phyloP scores from a whole-genome alignment of 2,329 filamentous ascomycete genomes.

The Seiridium unicorne region DNA sequence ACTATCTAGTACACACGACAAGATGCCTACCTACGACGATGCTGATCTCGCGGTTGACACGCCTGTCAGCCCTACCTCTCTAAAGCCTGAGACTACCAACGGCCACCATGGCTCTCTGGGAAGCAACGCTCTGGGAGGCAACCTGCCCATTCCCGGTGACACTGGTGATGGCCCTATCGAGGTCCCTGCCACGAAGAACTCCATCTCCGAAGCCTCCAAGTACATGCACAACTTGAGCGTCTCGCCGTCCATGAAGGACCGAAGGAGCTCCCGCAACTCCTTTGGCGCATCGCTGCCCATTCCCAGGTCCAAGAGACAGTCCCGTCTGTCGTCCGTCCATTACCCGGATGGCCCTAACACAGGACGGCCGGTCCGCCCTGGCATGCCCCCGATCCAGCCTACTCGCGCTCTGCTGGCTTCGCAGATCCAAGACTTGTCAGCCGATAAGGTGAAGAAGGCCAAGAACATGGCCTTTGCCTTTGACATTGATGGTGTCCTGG shows the following conservation, averaged over 20 bases:
- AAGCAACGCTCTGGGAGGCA: background rate
- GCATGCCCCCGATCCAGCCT: conserved; percentile 57
- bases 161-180: conserved; percentile 57
- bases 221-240: conserved; percentile 75
- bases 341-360: conserved; percentile 40
- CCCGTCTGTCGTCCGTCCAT: conserved; percentile 62
- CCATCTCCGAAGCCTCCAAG: conserved; percentile 64
- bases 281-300: conserved; percentile 74
- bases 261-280: conserved; percentile 71
- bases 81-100: background rate
- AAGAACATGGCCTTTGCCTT: conserved; percentile 84
- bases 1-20: conserved; percentile 25
- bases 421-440: conserved; percentile 66
- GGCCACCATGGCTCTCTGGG: too few relatives aligned
- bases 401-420: conserved; percentile 67
- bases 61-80: conserved; percentile 16
- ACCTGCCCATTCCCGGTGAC: conserved; percentile 41
- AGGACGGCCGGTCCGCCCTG: conserved; percentile 45
- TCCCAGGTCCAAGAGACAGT: conserved; percentile 67
- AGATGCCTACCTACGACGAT: conserved; percentile 61
- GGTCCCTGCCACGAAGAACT: conserved; percentile 66
- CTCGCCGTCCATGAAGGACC: conserved; percentile 64
- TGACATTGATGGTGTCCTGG: conserved; percentile 75
- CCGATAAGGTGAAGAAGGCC: conserved; percentile 64
- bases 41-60: conserved; percentile 47